Evolutionary conservation across 108 stramenopile genomes (phyloP).

Genomic region (Fistulifera pelliculosa): DNA sequence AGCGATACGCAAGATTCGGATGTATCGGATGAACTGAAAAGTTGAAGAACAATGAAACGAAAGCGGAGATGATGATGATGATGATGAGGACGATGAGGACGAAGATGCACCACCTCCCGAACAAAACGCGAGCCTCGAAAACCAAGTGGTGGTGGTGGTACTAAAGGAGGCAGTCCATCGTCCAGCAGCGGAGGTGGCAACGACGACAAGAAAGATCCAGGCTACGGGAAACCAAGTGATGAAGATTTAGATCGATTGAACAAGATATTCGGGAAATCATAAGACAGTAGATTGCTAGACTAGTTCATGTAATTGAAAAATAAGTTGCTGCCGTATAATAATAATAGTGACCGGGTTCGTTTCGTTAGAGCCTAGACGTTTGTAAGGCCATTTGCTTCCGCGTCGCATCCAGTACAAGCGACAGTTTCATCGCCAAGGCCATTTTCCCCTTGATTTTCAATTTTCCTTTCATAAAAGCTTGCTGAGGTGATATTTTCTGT

Average conservation of each 20-base stretch:
- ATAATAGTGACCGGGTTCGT: too few relatives aligned
- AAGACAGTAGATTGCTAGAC: not conserved
- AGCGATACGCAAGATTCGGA: conserved; percentile 10
- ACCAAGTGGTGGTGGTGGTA: conserved; percentile 4
- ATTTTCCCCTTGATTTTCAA: conserved; percentile 80
- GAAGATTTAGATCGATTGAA: conserved; percentile 13
- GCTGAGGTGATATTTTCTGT: conserved; percentile 38
- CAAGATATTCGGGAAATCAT: conserved; percentile 13
- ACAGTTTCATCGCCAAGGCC: conserved; percentile 77
- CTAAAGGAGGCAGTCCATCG: not conserved
- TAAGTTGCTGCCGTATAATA: too few relatives aligned
- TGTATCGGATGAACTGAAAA: conserved; percentile 85
- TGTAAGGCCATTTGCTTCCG: conserved; percentile 21
- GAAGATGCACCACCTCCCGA: conserved; percentile 3
- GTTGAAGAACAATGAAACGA: conserved; percentile 43
- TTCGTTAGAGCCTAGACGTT: conserved; percentile 3
- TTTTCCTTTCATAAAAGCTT: conserved; percentile 49
- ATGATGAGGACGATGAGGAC: conserved; percentile 11
- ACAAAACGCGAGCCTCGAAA: not conserved
- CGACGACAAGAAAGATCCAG: not conserved
- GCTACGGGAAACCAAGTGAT: not conserved
- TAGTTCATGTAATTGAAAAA: not conserved
- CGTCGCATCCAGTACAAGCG: conserved; percentile 59
- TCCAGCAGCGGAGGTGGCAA: conserved; percentile 1
- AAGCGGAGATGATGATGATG: conserved; percentile 8